Evolutionary conservation across 2,329 filamentous ascomycete genomes (phyloP), one percentile per base, ranked within the genome.

Genomic region (Calycina herbarum): DNA sequence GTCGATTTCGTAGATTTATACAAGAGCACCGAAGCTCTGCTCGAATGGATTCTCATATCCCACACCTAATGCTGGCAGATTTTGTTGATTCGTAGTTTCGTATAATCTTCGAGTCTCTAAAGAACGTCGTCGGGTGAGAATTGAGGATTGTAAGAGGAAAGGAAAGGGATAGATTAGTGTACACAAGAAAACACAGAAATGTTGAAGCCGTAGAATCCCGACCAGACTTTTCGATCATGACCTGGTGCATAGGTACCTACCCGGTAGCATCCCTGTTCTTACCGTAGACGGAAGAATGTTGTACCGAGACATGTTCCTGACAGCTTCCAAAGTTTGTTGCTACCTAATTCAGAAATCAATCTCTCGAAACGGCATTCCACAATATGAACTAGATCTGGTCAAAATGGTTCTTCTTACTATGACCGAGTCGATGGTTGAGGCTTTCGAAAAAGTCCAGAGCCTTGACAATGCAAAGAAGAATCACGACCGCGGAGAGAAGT

Each of bases 341-440:
- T 24, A 54, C 48, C 48, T 54, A 27, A 54, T 54, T 54, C n/a
- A 54, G 7, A 54, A 8, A 6, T 33, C 29, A 27, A 11, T 6
- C 13, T n/a, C 7, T 27, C 15, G 17, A 31, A 62, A 63, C 51
- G 33, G 48, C 8, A 27, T 24, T 10, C 5, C 48, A 24, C 24
- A n/a, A 13, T 20, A 54, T 27, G 20, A 54, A 27, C 11, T 13
- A 27, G 8, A 13, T 54, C 20, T 54, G 38, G 20, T 27, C 57
- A 68, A 70, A 2, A 94, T 94, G 91, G 90, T 94, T 20, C 82
- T 91, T 56, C 86, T 95, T 54, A 91, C 88, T n/a, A 89, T 93
- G 82, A 94, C 90, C 3, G 77, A 85, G 71, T 81, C 85, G 71
- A 86, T 92, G 35, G 85, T 89, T 78, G 86, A 86, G 76, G 89